A percentile compares a stretch with the other conserved stretches of the same genome.
phyloP scores from a whole-genome alignment of 441 rosid species.

The Lepidium campestre region DNA sequence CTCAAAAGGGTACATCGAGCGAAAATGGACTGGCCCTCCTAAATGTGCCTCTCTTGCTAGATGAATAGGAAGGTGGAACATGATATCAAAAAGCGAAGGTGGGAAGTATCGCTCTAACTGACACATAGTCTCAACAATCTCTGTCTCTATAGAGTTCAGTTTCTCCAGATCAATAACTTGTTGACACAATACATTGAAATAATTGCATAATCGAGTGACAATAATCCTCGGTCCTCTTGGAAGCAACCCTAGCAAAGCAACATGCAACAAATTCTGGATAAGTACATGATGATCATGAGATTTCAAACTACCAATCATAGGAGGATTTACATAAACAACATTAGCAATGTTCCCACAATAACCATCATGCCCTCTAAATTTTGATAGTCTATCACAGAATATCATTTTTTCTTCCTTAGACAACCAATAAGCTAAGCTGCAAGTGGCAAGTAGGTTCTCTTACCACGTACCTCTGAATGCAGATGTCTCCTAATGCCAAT shows the following conservation, averaged over 20 bases:
- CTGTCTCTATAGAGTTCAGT: neutral
- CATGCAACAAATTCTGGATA: neutral
- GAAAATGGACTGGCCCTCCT: neutral
- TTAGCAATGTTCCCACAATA: neutral
- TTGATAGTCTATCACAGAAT: neutral
- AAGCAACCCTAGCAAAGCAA: neutral
- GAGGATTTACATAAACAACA: too few species aligned
- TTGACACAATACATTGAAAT: neutral
- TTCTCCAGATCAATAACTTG: neutral
- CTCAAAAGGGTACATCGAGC: neutral
- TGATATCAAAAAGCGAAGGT: neutral
- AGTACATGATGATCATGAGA: neutral
- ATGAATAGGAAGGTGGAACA: neutral
- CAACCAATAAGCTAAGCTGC: neutral
- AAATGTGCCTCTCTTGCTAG: neutral
- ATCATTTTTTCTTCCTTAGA: neutral
- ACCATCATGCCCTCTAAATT: neutral
- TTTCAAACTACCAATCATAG: neutral
- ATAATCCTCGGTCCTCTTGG: neutral
- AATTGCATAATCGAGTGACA: neutral
- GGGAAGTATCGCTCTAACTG: neutral
- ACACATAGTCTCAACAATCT: neutral
- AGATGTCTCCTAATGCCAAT: neutral
- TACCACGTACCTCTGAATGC: neutral
- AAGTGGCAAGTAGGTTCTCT: neutral